These are phyloP conservation scores for Podospora comata DNA, from an alignment of 495 filamentous ascomycete species.

Conservation along the genomic window DNA sequence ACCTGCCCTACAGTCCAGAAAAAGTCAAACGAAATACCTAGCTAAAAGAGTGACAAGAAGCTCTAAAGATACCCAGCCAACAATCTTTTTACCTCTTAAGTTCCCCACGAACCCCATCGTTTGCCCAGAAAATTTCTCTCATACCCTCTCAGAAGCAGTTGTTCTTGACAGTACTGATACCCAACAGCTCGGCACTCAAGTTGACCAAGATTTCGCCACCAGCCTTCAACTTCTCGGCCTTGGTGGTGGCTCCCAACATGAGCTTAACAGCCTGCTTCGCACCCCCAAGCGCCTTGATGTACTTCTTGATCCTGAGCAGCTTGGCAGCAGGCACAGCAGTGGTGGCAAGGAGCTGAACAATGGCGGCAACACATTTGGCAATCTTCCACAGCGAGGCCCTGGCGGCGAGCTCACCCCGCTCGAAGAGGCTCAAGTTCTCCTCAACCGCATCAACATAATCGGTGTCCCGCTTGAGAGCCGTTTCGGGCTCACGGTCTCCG, in stretches of 20 bases:
- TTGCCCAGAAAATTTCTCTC: not conserved
- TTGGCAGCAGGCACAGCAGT: slow-evolving; percentile 24
- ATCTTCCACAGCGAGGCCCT: slow-evolving; percentile 18
- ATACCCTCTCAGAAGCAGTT: slow-evolving; percentile 19
- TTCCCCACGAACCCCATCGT: not conserved
- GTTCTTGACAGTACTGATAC: slow-evolving; percentile 19
- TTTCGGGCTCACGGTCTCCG: slow-evolving; percentile 11
- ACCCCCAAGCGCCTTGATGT: slow-evolving; percentile 26
- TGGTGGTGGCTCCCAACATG: slow-evolving; percentile 21
- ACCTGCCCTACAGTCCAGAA: not conserved
- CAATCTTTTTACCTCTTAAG: not conserved
- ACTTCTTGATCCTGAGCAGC: slow-evolving; percentile 29
- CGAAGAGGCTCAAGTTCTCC: slow-evolving; percentile 1
- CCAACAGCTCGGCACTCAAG: slow-evolving; percentile 18
- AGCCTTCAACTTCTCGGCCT: slow-evolving; percentile 19
- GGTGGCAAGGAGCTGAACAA: slow-evolving; percentile 18
- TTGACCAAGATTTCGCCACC: slow-evolving; percentile 20
- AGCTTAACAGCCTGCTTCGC: slow-evolving; percentile 22
- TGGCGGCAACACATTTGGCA: slow-evolving; percentile 20
- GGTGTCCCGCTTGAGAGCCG: slow-evolving; percentile 10
- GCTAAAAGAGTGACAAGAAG: not conserved
- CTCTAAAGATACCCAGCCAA: not conserved
- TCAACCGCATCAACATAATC: slow-evolving; percentile 2
- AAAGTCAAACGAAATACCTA: not conserved
- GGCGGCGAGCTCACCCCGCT: slow-evolving; percentile 9